phyloP scores from a whole-genome alignment of 768 basidiomycete species.

The Collybiopsis luxurians region DNA sequence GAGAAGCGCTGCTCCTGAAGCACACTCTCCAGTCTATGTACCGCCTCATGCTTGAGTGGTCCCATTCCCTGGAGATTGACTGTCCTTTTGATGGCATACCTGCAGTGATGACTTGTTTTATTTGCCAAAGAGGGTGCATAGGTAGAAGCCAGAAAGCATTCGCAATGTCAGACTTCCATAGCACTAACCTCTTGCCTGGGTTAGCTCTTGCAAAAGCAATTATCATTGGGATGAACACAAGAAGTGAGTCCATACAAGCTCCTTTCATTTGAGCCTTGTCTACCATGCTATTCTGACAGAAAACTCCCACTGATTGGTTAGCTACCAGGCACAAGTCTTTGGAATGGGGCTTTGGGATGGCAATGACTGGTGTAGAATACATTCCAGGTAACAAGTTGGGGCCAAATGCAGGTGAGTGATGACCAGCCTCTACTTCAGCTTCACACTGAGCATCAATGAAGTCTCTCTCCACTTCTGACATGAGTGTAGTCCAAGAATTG shows the following conservation, averaged over 20 bases:
- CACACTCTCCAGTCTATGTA: conserved; percentile 20
- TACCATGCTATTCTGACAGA: conserved; percentile 25
- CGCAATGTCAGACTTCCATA: conserved; percentile 24
- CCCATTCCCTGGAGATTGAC: neutral
- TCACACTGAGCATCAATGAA: conserved; percentile 16
- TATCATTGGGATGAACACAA: conserved; percentile 17
- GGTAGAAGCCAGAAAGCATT: conserved; percentile 19
- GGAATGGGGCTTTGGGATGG: conserved; percentile 26
- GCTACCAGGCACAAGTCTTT: conserved; percentile 25
- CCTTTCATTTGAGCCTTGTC: conserved; percentile 8
- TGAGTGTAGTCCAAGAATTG: neutral
- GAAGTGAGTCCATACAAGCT: conserved; percentile 22
- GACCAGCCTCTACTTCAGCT: conserved; percentile 12
- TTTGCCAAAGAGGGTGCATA: conserved; percentile 22
- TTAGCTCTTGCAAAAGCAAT: conserved; percentile 11
- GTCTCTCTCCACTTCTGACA: conserved; percentile 3
- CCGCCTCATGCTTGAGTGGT: neutral
- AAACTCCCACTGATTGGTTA: conserved; percentile 26
- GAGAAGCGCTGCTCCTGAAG: conserved; percentile 18
- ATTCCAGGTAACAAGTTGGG: conserved; percentile 14
- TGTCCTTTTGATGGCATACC: conserved; percentile 11
- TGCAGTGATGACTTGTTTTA: conserved; percentile 19
- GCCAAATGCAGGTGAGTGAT: conserved; percentile 24
- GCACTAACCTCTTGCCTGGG: neutral
- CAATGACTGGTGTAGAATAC: conserved; percentile 23